phyloP scores from a whole-genome alignment of 2,329 filamentous ascomycete species.

The Colletotrichum costaricense region DNA sequence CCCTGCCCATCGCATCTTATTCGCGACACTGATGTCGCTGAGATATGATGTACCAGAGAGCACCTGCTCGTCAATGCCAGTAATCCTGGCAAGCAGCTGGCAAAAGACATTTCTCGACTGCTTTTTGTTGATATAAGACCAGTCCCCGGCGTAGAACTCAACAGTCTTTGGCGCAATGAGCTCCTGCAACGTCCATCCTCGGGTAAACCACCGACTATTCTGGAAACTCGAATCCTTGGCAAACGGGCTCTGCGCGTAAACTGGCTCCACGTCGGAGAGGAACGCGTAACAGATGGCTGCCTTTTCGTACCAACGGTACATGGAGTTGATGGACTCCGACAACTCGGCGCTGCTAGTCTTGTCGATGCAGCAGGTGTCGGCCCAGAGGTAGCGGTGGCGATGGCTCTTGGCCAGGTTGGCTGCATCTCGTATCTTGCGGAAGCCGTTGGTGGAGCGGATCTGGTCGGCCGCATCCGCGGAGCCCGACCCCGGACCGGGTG shows the following conservation, averaged over 20 bases:
- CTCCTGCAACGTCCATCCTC: conserved; percentile 22
- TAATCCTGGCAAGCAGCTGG: not conserved
- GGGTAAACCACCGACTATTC: conserved; percentile 12
- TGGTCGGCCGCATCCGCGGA: not conserved
- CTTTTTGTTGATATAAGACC: conserved; percentile 3
- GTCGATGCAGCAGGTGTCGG: conserved; percentile 38
- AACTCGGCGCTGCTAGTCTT: conserved; percentile 27
- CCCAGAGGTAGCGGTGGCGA: conserved; percentile 38
- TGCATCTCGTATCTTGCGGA: not conserved
- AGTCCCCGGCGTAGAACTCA: conserved; percentile 8
- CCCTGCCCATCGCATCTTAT: conserved; percentile 44
- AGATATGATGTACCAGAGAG: conserved; percentile 21
- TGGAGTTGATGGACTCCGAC: conserved; percentile 39
- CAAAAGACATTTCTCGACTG: not conserved
- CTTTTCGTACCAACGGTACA: conserved; percentile 38
- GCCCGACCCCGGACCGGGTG: not conserved
- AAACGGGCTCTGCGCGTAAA: conserved; percentile 72
- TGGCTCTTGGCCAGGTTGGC: conserved; percentile 31
- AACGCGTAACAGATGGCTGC: conserved; percentile 39
- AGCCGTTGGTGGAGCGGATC: not conserved
- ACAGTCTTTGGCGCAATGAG: conserved; percentile 5
- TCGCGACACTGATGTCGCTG: conserved; percentile 38
- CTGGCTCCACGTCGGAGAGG: conserved; percentile 46
- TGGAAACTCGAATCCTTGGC: conserved; percentile 57
- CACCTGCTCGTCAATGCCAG: not conserved